Conservation (phyloP, 106 monocot genomes). For the Platanthera guangdongensis region DNA sequence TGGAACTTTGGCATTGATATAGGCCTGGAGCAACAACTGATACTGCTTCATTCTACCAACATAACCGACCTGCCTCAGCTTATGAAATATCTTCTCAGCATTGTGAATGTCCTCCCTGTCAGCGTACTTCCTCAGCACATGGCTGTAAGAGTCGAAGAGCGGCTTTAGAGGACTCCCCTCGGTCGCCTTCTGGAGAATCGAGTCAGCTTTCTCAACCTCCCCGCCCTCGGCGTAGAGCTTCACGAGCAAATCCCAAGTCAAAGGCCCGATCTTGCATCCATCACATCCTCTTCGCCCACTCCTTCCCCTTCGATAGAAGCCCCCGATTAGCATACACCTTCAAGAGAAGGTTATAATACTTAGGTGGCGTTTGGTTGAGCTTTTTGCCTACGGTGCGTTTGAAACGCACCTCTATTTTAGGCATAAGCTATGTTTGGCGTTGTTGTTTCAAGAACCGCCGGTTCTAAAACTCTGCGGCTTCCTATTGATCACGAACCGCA, state of each 20-base stretch:
- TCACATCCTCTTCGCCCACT: conserved; percentile 58
- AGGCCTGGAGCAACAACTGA: conserved; percentile 56
- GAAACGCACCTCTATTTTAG: no score
- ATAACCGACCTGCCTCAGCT: conserved; percentile 49
- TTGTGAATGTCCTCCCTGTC: conserved; percentile 67
- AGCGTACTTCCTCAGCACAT: conserved; percentile 45
- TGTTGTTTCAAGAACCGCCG: no score
- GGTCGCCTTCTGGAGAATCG: conserved; percentile 44
- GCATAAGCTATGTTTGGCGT: no score
- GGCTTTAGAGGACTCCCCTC: conserved; percentile 44
- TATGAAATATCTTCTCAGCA: conserved; percentile 64
- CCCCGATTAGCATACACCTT: conserved; percentile 71
- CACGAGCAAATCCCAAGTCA: conserved; percentile 57
- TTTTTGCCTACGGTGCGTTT: no score
- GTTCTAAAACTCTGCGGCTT: no score
- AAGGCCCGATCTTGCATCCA: conserved; percentile 38
- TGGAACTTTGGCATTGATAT: conserved; percentile 57
- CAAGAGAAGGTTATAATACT: conserved; percentile 44
- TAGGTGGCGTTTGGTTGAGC: no score
- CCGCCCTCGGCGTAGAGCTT: conserved; percentile 52
- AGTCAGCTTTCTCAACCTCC: conserved; percentile 78
- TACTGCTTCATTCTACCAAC: conserved; percentile 46
- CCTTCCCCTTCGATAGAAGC: conserved; percentile 59
- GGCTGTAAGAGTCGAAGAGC: conserved; percentile 35
- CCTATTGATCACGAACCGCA: no score